These are phyloP conservation scores for Chionographis japonica DNA, from an alignment of 106 monocot species.

Conservation along the genomic window DNA sequence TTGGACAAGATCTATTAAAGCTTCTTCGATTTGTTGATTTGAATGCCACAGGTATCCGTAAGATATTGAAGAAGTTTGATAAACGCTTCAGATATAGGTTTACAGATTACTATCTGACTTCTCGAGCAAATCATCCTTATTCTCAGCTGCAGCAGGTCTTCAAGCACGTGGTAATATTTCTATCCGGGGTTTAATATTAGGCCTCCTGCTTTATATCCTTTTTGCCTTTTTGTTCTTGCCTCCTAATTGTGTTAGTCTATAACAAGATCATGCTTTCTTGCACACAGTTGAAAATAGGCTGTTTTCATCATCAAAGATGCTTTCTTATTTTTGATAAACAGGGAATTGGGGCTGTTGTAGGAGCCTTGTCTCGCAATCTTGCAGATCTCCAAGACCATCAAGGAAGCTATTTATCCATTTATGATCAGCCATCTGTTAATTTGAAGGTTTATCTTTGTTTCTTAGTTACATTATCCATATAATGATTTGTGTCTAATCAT, in stretches of 20 bases:
- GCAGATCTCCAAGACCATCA: slow-evolving; percentile 73
- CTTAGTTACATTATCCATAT: neutral
- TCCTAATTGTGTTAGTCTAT: neutral
- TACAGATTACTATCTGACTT: slow-evolving; percentile 79
- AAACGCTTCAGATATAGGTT: slow-evolving; percentile 83
- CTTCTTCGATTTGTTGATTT: slow-evolving; percentile 87
- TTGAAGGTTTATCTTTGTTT: slow-evolving; percentile 42
- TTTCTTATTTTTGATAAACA: slow-evolving; percentile 10
- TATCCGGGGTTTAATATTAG: slow-evolving; percentile 2
- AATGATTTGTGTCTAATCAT: too few relatives aligned
- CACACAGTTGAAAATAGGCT: neutral
- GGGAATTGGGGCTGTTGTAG: slow-evolving; percentile 96
- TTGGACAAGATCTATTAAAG: slow-evolving; percentile 82
- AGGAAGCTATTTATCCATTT: slow-evolving; percentile 87
- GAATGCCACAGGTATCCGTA: slow-evolving; percentile 91
- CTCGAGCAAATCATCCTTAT: slow-evolving; percentile 93
- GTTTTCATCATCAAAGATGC: neutral
- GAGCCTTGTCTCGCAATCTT: slow-evolving; percentile 90
- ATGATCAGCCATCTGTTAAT: slow-evolving; percentile 73
- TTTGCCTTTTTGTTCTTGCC: neutral
- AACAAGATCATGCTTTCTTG: neutral
- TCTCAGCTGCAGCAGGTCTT: slow-evolving; percentile 97
- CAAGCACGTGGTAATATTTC: slow-evolving; percentile 86
- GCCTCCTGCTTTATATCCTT: neutral
- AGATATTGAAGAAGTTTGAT: slow-evolving; percentile 98